Conservation (phyloP, 495 filamentous ascomycete species). For the Rhypophila decipiens region DNA sequence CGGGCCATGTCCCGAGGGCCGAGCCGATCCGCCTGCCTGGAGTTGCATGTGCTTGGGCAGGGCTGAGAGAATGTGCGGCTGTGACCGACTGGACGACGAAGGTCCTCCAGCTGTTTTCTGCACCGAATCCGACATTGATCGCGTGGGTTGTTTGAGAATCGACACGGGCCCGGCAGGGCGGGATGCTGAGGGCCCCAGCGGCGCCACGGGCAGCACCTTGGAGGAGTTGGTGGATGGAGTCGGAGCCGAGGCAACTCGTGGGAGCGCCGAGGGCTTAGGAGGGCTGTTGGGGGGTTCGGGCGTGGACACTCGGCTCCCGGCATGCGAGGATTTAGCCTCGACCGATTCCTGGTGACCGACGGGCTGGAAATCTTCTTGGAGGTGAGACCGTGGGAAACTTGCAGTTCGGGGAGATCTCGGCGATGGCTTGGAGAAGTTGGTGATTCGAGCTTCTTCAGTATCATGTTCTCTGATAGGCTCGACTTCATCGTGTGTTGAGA, state of each 20-base stretch:
- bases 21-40: slow-evolving; percentile 11
- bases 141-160: slow-evolving; percentile 24
- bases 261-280: not conserved
- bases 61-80: slow-evolving; percentile 13
- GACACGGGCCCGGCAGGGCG: slow-evolving; percentile 15
- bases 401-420: too few relatives aligned
- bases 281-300: too few relatives aligned
- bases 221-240: not conserved
- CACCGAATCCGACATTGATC: slow-evolving; percentile 7
- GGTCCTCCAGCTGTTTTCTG: not conserved
- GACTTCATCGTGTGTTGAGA: too few relatives aligned
- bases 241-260: slow-evolving; percentile 10
- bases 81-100: slow-evolving; percentile 11
- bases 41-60: slow-evolving; percentile 29
- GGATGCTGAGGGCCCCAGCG: not conserved
- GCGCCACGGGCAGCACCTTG: not conserved
- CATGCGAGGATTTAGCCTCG: too few relatives aligned
- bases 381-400: too few relatives aligned
- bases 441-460: too few relatives aligned
- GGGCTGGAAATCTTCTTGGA: too few relatives aligned
- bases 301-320: too few relatives aligned
- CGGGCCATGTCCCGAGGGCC: not conserved
- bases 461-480: too few relatives aligned
- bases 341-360: too few relatives aligned
- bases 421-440: too few relatives aligned